A percentile compares a stretch with the other conserved stretches of the same genome.
Evolutionary conservation across 495 filamentous ascomycete genomes (phyloP).

Genomic region (Penicillium verhagenii): DNA sequence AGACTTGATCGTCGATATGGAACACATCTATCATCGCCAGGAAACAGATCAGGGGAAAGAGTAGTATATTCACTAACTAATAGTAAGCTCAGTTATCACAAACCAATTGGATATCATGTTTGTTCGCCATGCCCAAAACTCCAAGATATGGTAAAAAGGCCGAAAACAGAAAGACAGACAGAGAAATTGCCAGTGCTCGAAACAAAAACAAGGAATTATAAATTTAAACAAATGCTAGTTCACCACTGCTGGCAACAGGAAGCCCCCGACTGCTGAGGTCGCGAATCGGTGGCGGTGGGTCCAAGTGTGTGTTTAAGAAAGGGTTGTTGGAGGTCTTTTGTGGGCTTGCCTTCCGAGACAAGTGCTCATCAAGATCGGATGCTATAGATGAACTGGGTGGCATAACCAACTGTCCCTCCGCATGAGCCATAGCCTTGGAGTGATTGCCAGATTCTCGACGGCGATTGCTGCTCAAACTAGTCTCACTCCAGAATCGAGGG

Average conservation of each 20-base stretch:
- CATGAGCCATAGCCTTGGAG: background rate
- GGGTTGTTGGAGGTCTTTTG: slow-evolving; percentile 8
- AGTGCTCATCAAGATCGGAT: slow-evolving; percentile 28
- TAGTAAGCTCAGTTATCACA: background rate
- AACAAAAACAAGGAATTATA: background rate
- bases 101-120: slow-evolving; percentile 32
- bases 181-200: no score
- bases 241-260: slow-evolving; percentile 29
- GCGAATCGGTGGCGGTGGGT: slow-evolving; percentile 21
- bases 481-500: slow-evolving; percentile 43
- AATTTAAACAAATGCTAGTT: slow-evolving; percentile 34
- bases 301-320: slow-evolving; percentile 12
- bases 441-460: slow-evolving; percentile 25
- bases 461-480: slow-evolving; percentile 30
- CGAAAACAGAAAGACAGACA: no score
- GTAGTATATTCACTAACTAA: background rate
- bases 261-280: slow-evolving; percentile 19
- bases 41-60: background rate
- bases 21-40: background rate
- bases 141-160: background rate
- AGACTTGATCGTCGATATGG: no score
- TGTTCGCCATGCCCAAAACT: slow-evolving; percentile 25
- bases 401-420: slow-evolving; percentile 2
- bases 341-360: slow-evolving; percentile 22
- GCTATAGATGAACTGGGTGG: slow-evolving; percentile 27